Conservation (phyloP, 495 filamentous ascomycete species). For the Chaetomium tenue region DNA sequence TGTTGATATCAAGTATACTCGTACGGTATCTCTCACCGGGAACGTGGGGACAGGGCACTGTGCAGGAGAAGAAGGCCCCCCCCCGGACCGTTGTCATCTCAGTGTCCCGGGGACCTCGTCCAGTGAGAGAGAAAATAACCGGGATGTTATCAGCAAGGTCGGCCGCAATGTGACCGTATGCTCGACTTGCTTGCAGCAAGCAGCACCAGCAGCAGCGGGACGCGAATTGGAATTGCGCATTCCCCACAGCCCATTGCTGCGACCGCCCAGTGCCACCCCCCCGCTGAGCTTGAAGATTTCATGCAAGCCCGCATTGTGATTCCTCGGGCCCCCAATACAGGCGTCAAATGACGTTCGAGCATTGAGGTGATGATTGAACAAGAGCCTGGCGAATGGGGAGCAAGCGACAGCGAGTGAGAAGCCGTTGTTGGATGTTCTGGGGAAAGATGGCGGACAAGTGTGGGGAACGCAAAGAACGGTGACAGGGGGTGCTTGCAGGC, state of each 20-base stretch:
- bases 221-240: conserved; percentile 21
- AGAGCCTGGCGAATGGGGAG: conserved; percentile 13
- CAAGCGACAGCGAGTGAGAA: neutral
- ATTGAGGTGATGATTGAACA: conserved; percentile 11
- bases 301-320: conserved; percentile 19
- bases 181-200: conserved; percentile 10
- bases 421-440: neutral
- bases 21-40: neutral
- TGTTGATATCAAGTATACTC: neutral
- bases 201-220: conserved; percentile 13
- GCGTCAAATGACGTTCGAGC: conserved; percentile 21
- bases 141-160: conserved; percentile 6
- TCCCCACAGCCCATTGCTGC: neutral
- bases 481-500: conserved; percentile 11
- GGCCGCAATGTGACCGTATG: conserved; percentile 22
- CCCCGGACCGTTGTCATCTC: neutral
- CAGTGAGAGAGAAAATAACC: neutral
- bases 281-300: conserved; percentile 2
- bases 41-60: neutral
- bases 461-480: conserved; percentile 15
- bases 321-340: neutral
- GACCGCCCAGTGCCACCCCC: neutral
- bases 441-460: conserved; percentile 11
- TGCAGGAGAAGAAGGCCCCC: conserved; percentile 1
- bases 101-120: neutral